Base-by-base conservation (phyloP, 805 yeast genomes). In the Blastobotrys terrestris region DNA sequence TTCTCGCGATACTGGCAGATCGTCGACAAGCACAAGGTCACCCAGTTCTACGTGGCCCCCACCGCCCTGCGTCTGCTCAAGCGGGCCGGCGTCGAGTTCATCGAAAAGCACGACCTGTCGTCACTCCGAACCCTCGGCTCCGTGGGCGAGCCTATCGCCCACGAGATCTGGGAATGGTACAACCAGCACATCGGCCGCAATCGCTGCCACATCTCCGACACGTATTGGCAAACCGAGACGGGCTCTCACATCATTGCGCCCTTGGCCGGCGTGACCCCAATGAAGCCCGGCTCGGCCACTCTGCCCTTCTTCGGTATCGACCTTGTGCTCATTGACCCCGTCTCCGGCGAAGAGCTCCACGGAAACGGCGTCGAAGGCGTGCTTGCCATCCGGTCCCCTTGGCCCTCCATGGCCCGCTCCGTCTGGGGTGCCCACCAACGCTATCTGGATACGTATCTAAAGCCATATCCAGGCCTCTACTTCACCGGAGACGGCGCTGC, bases 401-500 rank as follows among this genome's bases (percentile, higher is more conserved):
- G 99, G 99, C 99, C 99, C 53, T 90, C 97, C n/a, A 91, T 94
- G 84, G 94, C 98, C 31, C 85, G 99, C 74, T 83, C 97, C 51
- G 94, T 94, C 55, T 91, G 84, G 83, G 85, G 84, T 67, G 89
- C 91, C 70, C 95, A 92, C 70, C 73, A 74, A 57, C 83, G 96
- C 64, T 92, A 78, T 73, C 74, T 90, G 64, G 97, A 92, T 56
- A 94, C 98, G 42, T 94, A 94, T 71, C 77, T 94, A 67, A 84
- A 83, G 63, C 96, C 97, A 50, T 94, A 92, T 75, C 88, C 92
- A 55, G 95, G 96, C 54, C 82, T 79, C 73, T 94, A 90, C 75
- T 94, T 94, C 77, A 87, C 97, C 11, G 99, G 99, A 64, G 99
- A 92, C 69, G 98, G 98, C 73, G 98, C 97, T 51, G 98, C 95